Evolutionary conservation across 129 eudicot genomes (phyloP), one percentile per base, ranked within the genome.

Genomic region (Artemisia tridentata): DNA sequence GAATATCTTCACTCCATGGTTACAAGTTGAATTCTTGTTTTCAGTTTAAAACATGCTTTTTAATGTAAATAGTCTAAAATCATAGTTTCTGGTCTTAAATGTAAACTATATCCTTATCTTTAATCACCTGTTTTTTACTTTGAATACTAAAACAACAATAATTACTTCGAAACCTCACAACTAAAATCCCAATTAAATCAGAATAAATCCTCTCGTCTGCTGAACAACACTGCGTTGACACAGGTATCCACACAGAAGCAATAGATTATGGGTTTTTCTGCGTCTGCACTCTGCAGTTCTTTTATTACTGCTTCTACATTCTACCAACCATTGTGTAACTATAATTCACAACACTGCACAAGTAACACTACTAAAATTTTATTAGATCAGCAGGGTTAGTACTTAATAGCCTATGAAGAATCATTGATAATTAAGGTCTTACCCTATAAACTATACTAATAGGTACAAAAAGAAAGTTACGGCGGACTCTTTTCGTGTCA

Each of bases 191-290:
- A 25, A 12, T 12, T 7, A 71, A 45, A 71, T 58, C 41, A 60
- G 59, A 31, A 60, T 55, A 41, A 2, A 70, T 57, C 16, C 81
- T 78, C 75, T 82, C 85, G 25, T 76, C 82, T 7, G 34, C 9
- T 8, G 83, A 75, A 57, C 23, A 70, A 41, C 90, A 74, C 67
- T 76, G 88, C 29, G 77, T 77, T 63, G 82, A 84, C 20, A 82
- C 81, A 11, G 86, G 84, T 73, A 86, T 84, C 96, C 88, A 73
- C 38, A 76, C 68, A 29, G 79, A 45, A 31, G 75, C 62, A 16
- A 63, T 69, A 9, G 63, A 11, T 78, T 78, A 29, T 11, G 45
- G 9, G 9, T 7, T 38, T 38, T 38, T 79, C 31, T 67, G 76
- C 21, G 63, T 78, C 50, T 78, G 53, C 45, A 43, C 11, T 73